These are phyloP conservation scores for Phytophthora vignae DNA, from an alignment of 352 stramenopile genomes.

Conservation along the genomic window DNA sequence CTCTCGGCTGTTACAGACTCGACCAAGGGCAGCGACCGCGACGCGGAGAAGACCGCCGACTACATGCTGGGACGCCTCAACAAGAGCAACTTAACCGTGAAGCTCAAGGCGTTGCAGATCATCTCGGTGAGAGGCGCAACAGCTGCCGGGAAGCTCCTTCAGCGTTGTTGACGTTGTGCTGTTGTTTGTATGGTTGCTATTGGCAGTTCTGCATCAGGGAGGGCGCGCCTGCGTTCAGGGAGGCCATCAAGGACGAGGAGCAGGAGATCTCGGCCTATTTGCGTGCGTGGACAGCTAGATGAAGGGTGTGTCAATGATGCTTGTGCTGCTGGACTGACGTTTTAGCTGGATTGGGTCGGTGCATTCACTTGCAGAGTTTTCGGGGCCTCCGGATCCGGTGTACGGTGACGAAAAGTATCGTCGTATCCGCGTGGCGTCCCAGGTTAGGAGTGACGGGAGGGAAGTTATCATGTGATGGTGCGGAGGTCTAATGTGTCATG, in stretches of 20 bases:
- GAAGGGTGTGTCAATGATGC: background rate
- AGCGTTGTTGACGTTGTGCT: constrained; percentile 13
- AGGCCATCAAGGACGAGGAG: constrained; percentile 75
- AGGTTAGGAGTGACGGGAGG: constrained; percentile 38
- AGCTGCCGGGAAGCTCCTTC: background rate
- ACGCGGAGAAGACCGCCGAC: constrained; percentile 84
- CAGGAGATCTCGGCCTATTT: constrained; percentile 73
- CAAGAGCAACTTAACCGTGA: constrained; percentile 89
- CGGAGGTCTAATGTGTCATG: constrained; percentile 22
- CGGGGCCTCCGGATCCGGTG: constrained; percentile 74
- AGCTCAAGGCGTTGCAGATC: constrained; percentile 88
- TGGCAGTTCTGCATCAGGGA: constrained; percentile 81
- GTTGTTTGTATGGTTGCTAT: background rate
- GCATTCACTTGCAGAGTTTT: constrained; percentile 62
- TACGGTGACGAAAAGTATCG: constrained; percentile 88
- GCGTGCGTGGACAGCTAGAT: constrained; percentile 50
- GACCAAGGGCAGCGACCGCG: constrained; percentile 67
- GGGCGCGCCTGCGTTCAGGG: constrained; percentile 64
- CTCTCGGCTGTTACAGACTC: constrained; percentile 40
- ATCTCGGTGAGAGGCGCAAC: constrained; percentile 65
- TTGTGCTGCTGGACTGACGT: background rate
- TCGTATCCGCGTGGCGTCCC: constrained; percentile 80
- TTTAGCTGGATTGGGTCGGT: background rate
- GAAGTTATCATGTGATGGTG: constrained; percentile 14
- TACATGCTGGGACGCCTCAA: constrained; percentile 76